These are phyloP conservation scores for Fusarium robinianum DNA, from an alignment of 2,329 filamentous ascomycete species.

Conservation along the genomic window DNA sequence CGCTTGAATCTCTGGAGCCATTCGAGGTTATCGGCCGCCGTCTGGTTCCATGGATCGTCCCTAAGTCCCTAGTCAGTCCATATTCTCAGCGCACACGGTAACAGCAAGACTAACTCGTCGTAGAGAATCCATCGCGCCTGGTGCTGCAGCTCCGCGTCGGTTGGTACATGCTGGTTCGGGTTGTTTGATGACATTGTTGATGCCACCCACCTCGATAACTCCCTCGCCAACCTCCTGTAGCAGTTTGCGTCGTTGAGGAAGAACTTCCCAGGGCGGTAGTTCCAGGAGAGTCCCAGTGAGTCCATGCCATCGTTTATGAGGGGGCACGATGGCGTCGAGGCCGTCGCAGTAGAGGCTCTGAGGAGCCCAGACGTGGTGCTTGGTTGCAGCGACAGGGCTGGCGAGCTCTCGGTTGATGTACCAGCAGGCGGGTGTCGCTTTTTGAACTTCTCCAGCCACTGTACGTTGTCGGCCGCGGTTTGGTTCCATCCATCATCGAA, in stretches of 20 bases:
- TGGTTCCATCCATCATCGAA: constrained; percentile 68
- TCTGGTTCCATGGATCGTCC: constrained; percentile 68
- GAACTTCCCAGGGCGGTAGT: constrained; percentile 39
- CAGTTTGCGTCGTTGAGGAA: constrained; percentile 66
- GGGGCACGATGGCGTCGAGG: constrained; percentile 16
- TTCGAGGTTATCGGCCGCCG: constrained; percentile 65
- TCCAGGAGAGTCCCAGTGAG: constrained; percentile 9
- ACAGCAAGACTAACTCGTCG: constrained; percentile 55
- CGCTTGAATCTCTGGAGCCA: constrained; percentile 68
- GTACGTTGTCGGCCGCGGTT: constrained; percentile 60
- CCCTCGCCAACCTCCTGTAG: constrained; percentile 59
- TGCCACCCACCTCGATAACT: constrained; percentile 57
- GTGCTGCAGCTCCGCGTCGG: constrained; percentile 65
- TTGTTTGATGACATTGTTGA: constrained; percentile 63
- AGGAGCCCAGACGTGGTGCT: constrained; percentile 24
- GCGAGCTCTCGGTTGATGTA: constrained; percentile 30
- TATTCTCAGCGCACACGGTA: neutral
- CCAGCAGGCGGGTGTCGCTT: constrained; percentile 47
- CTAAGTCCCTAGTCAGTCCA: constrained; percentile 42
- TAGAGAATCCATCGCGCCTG: constrained; percentile 67
- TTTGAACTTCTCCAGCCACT: constrained; percentile 60
- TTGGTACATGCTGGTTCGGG: constrained; percentile 61
- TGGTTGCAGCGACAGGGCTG: constrained; percentile 30
- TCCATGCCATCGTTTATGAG: constrained; percentile 10
- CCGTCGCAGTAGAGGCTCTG: constrained; percentile 21